Percentiles rank a stretch among this genome's conserved stretches.
phyloP scores from a whole-genome alignment of 2,329 filamentous ascomycete species.

The Talaromyces sp. region DNA sequence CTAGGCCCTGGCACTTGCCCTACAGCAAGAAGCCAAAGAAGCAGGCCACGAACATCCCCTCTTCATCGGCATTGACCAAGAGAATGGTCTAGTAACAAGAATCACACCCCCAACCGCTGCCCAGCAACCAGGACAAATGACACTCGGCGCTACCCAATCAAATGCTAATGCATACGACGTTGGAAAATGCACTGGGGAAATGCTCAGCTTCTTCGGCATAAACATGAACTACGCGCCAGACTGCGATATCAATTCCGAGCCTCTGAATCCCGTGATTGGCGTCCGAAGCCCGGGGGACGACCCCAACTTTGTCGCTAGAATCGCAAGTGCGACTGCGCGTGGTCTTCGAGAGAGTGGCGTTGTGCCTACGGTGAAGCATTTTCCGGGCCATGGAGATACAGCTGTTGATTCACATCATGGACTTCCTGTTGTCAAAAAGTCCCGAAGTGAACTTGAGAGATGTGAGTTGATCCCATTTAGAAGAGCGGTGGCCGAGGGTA shows the following conservation, averaged over 20 bases:
- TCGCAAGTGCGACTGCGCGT: conserved; percentile 38
- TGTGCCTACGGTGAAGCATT: conserved; percentile 46
- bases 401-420: conserved; percentile 46
- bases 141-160: conserved; percentile 42
- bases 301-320: conserved; percentile 41
- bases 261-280: conserved; percentile 44
- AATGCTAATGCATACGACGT: conserved; percentile 35
- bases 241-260: conserved; percentile 46
- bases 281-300: conserved; percentile 45
- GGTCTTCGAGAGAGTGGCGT: conserved; percentile 41
- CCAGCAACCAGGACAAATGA: conserved; percentile 45
- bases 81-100: conserved; percentile 46
- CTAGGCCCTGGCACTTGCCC: conserved; percentile 31
- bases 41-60: conserved; percentile 41
- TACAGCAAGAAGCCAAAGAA: conserved; percentile 40
- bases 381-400: conserved; percentile 46
- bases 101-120: conserved; percentile 40
- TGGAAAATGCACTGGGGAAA: conserved; percentile 40
- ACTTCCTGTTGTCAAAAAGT: conserved; percentile 40
- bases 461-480: conserved; percentile 46
- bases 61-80: conserved; percentile 47
- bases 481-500: conserved; percentile 40
- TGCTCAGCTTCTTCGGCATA: conserved; percentile 39
- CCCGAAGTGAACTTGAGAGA: conserved; percentile 35
- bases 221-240: conserved; percentile 49